Evolutionary conservation across 257 asterid genomes (phyloP), one percentile per base, ranked within the genome.

Genomic region (Buddleja alternifolia): DNA sequence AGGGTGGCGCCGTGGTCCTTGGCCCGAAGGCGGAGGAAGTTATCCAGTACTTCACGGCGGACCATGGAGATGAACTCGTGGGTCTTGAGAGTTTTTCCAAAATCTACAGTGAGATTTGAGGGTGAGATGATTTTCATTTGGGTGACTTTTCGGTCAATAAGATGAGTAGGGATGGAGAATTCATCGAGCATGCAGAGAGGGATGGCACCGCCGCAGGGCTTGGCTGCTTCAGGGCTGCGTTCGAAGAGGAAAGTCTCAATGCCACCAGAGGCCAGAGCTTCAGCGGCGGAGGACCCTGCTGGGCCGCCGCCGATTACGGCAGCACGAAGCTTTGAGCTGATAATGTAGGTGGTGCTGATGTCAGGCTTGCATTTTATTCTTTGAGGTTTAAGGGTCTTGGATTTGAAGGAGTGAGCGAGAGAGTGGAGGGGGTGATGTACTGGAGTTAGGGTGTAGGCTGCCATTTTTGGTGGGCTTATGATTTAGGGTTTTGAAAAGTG

Each of bases 301-400:
- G 95, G 95, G 11, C 97, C 97, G 7, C 95, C 97, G 9, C 97
- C 97, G 1, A 90, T 78, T 0, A 88, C 97, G n/a, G 97, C 97
- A 0, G 71, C 95, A 19, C 92, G 81, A 39, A 90, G 81, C 65
- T 84, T 83, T 50, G 82, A 72, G 69, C 52, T 63, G 77, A 61
- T 70, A 67, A 16, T 44, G 46, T 63, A 40, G 55, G 75, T 40
- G 34, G 54, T 29, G 19, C 17, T 52, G 60, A 29, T 52, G 8
- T 29, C 54, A 11, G 42, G 60, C 37, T 34, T 77, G 80, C 12
- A 42, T 73, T 70, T 56, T 69, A 69, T 44, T 60, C 42, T 16
- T 52, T 63, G 78, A 19, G 76, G 78, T 23, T 63, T 60, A 12
- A 53, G 16, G 67, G 40, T 54, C 37, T 50, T 40, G 77, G 68